phyloP scores from a whole-genome alignment of 768 basidiomycete species.

The Bullera alba region DNA sequence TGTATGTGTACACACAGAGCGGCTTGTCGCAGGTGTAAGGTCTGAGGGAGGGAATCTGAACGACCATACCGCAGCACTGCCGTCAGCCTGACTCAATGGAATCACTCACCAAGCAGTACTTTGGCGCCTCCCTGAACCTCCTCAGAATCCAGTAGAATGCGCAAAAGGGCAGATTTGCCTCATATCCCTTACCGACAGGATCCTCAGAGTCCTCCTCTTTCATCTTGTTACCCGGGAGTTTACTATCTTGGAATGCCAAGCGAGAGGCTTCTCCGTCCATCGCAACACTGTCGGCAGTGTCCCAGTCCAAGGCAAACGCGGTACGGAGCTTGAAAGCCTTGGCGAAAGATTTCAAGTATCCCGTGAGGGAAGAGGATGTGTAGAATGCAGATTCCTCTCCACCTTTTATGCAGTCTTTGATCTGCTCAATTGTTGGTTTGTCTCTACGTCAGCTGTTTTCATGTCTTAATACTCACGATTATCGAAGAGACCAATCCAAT shows the following conservation, averaged over 20 bases:
- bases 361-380: slow-evolving; percentile 12
- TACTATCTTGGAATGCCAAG: slow-evolving; percentile 6
- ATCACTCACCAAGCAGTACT: slow-evolving; percentile 23
- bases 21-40: slow-evolving; percentile 28
- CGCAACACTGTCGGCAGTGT: slow-evolving; percentile 13
- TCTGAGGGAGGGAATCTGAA: slow-evolving; percentile 3
- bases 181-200: slow-evolving; percentile 16
- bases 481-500: slow-evolving; percentile 13
- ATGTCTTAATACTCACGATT: slow-evolving; percentile 15
- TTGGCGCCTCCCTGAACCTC: slow-evolving; percentile 20
- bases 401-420: too few relatives aligned
- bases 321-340: slow-evolving; percentile 19
- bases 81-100: not conserved
- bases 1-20: slow-evolving; percentile 25
- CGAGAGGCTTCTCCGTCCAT: slow-evolving; percentile 13
- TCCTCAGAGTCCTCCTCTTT: slow-evolving; percentile 7
- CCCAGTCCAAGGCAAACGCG: slow-evolving; percentile 14
- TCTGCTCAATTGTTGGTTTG: slow-evolving; percentile 15
- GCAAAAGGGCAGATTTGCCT: slow-evolving; percentile 14
- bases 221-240: not conserved
- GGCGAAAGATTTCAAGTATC: slow-evolving; percentile 20
- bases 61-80: slow-evolving; percentile 32
- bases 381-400: slow-evolving; percentile 14
- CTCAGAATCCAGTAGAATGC: slow-evolving; percentile 23
- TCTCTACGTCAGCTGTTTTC: slow-evolving; percentile 8